Evolutionary conservation across 805 yeast species (phyloP).

Genomic region (Metschnikowia aberdeeniae): DNA sequence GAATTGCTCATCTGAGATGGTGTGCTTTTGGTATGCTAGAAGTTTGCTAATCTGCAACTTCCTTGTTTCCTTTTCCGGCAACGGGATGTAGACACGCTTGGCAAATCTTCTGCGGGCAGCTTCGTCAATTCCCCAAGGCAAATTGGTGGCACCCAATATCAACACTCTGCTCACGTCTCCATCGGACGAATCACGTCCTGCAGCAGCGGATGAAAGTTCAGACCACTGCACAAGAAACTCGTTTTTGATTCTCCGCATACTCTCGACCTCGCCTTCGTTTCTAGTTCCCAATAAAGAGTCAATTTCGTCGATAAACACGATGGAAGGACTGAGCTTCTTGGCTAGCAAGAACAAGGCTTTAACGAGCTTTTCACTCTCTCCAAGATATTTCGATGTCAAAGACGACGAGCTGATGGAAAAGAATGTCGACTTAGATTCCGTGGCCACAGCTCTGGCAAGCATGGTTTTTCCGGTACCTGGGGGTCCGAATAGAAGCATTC

Average conservation of each 20-base stretch:
- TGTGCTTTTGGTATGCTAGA: slow-evolving; percentile 67
- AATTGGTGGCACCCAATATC: slow-evolving; percentile 89
- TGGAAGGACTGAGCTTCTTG: slow-evolving; percentile 81
- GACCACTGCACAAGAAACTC: slow-evolving; percentile 96
- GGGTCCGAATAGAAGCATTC: slow-evolving; percentile 96
- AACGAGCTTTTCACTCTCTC: slow-evolving; percentile 92
- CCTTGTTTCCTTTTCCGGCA: slow-evolving; percentile 86
- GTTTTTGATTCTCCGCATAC: slow-evolving; percentile 83
- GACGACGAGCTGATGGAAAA: slow-evolving; percentile 90
- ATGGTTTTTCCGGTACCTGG: slow-evolving; percentile 99
- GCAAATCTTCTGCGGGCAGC: slow-evolving; percentile 94
- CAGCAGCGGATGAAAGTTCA: slow-evolving; percentile 82
- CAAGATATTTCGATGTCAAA: slow-evolving; percentile 79
- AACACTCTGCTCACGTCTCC: slow-evolving; percentile 58
- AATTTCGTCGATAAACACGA: slow-evolving; percentile 93
- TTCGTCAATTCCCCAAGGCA: slow-evolving; percentile 97
- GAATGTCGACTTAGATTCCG: slow-evolving; percentile 89
- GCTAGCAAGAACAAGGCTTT: slow-evolving; percentile 85
- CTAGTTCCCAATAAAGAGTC: slow-evolving; percentile 85
- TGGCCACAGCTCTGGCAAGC: slow-evolving; percentile 95
- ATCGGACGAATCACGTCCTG: slow-evolving; percentile 49
- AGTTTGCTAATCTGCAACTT: slow-evolving; percentile 64
- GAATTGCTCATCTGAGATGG: slow-evolving; percentile 60
- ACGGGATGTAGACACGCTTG: slow-evolving; percentile 86
- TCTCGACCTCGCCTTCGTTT: slow-evolving; percentile 75